phyloP scores from a whole-genome alignment of 2,329 filamentous ascomycete genomes.

The Rutstroemia sp. region DNA sequence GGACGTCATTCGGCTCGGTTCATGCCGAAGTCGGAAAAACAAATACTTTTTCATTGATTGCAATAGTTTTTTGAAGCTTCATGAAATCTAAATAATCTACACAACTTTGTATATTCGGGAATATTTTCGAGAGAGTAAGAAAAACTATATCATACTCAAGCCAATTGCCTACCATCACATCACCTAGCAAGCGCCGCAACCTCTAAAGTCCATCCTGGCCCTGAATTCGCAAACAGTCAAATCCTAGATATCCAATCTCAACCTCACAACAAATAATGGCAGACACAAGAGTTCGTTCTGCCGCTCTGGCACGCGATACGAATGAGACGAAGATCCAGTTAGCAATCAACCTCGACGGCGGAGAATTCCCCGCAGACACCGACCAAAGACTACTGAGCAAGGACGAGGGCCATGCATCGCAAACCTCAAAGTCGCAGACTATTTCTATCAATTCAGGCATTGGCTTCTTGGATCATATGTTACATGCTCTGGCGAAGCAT shows the following conservation, averaged over 20 bases:
- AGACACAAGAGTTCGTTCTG: conserved; percentile 47
- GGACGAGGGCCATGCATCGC: conserved; percentile 66
- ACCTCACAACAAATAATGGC: not conserved
- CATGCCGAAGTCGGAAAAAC: conserved; percentile 8
- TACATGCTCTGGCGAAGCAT: conserved; percentile 94
- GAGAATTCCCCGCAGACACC: conserved; percentile 60
- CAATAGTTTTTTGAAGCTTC: not conserved
- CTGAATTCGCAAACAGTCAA: not conserved
- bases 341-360: conserved; percentile 88
- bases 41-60: conserved; percentile 1
- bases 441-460: conserved; percentile 90
- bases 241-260: not conserved
- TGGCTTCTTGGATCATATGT: conserved; percentile 97
- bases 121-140: no score
- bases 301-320: conserved; percentile 78
- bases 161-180: no score
- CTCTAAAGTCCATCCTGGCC: no score
- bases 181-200: no score
- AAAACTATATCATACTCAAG: no score
- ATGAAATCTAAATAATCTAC: not conserved
- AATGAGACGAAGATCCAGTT: conserved; percentile 98
- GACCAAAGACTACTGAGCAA: conserved; percentile 46
- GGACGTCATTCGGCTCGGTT: conserved; percentile 6
- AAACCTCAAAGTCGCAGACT: conserved; percentile 74
- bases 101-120: no score